Evolutionary conservation across 352 stramenopile genomes (phyloP).

Genomic region (Pythium pyrilobum): DNA sequence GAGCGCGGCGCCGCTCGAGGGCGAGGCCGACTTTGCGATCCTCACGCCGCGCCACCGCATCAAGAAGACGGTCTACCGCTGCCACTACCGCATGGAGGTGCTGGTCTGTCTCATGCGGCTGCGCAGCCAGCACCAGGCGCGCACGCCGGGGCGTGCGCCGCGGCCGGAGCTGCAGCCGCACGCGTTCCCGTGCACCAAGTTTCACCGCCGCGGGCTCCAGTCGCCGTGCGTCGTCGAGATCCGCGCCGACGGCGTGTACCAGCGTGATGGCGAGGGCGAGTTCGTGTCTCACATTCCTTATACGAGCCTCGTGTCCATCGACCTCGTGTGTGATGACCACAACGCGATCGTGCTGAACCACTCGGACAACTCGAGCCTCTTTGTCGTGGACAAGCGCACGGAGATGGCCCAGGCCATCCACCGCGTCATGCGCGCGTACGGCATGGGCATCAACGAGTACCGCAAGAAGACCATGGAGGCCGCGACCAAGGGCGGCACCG

Average conservation of each 20-base stretch:
- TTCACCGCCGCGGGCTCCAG: conserved; percentile 48
- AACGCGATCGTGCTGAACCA: conserved; percentile 72
- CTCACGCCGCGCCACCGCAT: conserved; percentile 68
- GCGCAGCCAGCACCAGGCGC: conserved; percentile 54
- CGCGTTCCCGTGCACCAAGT: conserved; percentile 56
- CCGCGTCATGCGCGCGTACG: conserved; percentile 65
- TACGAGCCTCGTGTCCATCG: conserved; percentile 77
- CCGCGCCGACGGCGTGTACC: conserved; percentile 66
- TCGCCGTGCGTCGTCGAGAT: conserved; percentile 67
- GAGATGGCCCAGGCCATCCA: conserved; percentile 71
- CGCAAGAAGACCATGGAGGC: conserved; percentile 72
- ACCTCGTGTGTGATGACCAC: conserved; percentile 73
- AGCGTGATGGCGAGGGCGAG: conserved; percentile 68
- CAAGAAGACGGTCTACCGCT: conserved; percentile 81
- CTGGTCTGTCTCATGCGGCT: conserved; percentile 76
- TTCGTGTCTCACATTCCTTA: conserved; percentile 79
- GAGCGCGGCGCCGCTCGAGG: conserved; percentile 46
- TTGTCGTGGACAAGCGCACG: conserved; percentile 54
- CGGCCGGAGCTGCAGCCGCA: conserved; percentile 48
- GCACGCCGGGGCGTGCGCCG: conserved; percentile 15
- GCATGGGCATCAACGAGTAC: conserved; percentile 82
- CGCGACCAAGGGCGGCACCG: conserved; percentile 41
- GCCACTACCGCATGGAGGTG: conserved; percentile 79
- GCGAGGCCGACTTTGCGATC: conserved; percentile 75
- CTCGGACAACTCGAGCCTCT: conserved; percentile 78